Percentiles rank a stretch among this genome's conserved stretches.
These are phyloP conservation scores for Salix purpurea DNA, from an alignment of 345 rosid genomes.

Conservation along the genomic window DNA sequence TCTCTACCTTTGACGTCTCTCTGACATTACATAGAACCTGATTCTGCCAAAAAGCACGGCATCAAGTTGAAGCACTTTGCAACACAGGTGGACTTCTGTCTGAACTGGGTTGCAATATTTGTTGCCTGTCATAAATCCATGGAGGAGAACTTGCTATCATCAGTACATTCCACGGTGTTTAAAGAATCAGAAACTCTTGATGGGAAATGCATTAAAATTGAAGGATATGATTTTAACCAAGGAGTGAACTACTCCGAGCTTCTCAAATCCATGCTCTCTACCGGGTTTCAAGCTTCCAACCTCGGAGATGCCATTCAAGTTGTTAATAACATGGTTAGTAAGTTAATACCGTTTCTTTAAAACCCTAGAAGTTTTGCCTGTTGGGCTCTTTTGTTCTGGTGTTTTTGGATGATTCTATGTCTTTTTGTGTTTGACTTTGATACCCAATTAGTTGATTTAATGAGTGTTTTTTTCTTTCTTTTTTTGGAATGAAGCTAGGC, in stretches of 20 bases:
- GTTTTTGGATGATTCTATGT: neutral
- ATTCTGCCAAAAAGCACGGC: neutral
- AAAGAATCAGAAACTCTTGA: conserved; percentile 69
- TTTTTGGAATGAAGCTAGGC: conserved; percentile 57
- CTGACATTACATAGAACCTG: neutral
- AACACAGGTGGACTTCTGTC: neutral
- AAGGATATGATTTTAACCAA: conserved; percentile 80
- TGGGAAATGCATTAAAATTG: conserved; percentile 54
- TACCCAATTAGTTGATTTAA: neutral
- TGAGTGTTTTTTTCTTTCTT: neutral
- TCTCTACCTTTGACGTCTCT: neutral
- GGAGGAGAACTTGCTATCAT: conserved; percentile 45
- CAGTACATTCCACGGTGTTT: conserved; percentile 66
- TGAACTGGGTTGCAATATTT: neutral
- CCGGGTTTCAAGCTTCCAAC: conserved; percentile 97
- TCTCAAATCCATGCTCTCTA: conserved; percentile 67
- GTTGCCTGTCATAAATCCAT: neutral
- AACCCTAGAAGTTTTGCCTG: neutral
- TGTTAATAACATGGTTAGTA: conserved; percentile 77
- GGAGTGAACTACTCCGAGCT: conserved; percentile 54
- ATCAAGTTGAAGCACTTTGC: neutral
- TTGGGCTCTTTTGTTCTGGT: neutral
- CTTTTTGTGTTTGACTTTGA: neutral
- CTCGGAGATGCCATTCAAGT: conserved; percentile 74
- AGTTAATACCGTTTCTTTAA: neutral